Evolutionary conservation across 441 rosid species (phyloP).

Genomic region (Populus hybrid): DNA sequence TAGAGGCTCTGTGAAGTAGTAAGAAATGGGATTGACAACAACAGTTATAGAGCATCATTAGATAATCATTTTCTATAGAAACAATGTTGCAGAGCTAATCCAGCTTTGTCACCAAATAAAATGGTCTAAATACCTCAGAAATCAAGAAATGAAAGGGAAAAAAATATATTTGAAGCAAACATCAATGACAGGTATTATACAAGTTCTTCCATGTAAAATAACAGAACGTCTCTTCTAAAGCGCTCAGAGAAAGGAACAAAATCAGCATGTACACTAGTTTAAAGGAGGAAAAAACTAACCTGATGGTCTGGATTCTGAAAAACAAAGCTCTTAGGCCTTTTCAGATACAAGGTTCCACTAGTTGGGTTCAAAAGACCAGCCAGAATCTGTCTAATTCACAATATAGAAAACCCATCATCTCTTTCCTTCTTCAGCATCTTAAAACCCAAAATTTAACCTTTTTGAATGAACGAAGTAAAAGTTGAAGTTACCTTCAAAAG

Average conservation of each 20-base stretch:
- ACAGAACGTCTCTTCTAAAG: not conserved
- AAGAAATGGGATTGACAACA: not conserved
- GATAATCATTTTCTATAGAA: not conserved
- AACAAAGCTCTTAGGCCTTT: constrained; percentile 76
- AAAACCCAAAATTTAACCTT: not conserved
- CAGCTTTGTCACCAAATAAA: not conserved
- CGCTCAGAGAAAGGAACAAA: not conserved
- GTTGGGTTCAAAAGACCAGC: constrained; percentile 87
- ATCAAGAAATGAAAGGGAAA: not conserved
- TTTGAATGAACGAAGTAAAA: not conserved
- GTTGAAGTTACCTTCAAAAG: constrained; percentile 63
- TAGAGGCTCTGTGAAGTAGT: not conserved
- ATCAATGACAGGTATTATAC: not conserved
- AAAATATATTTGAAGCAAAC: not conserved
- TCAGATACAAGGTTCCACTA: constrained; percentile 51
- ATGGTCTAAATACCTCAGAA: not conserved
- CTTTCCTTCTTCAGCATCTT: not conserved
- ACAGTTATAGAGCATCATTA: not conserved
- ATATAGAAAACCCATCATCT: not conserved
- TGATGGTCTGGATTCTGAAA: constrained; percentile 97
- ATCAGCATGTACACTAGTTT: not conserved
- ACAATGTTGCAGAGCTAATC: not conserved
- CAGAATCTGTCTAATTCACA: constrained; percentile 54
- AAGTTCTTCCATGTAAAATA: not conserved
- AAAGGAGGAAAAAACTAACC: constrained; percentile 36